A percentile compares a stretch with the other conserved stretches of the same genome.
These are phyloP conservation scores for Barnettozyma wickerhamii DNA, from an alignment of 805 yeast genomes.

Conservation along the genomic window DNA sequence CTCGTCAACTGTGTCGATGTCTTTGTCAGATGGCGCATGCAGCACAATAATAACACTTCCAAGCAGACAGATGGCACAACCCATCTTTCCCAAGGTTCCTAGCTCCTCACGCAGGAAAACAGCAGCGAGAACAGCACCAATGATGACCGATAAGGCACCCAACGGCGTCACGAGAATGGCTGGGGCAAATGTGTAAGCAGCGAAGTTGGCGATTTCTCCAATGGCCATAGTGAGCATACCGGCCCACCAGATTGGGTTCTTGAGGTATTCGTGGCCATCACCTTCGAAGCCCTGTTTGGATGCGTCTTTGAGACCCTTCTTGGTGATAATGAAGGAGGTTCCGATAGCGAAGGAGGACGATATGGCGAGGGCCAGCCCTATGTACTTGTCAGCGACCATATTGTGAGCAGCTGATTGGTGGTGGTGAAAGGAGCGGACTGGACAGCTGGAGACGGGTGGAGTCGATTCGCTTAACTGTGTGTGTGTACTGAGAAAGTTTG, in stretches of 20 bases:
- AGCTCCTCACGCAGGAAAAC: slow-evolving; percentile 79
- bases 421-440: neutral
- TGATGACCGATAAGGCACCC: slow-evolving; percentile 86
- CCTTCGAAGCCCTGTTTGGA: slow-evolving; percentile 60
- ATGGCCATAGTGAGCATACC: slow-evolving; percentile 88
- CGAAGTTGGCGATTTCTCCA: slow-evolving; percentile 89
- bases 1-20: slow-evolving; percentile 83
- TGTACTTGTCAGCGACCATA: slow-evolving; percentile 71
- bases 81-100: slow-evolving; percentile 85
- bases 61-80: slow-evolving; percentile 84
- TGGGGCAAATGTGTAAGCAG: slow-evolving; percentile 94
- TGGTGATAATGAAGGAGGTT: slow-evolving; percentile 83
- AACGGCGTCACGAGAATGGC: slow-evolving; percentile 88
- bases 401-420: too few relatives aligned
- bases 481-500: neutral
- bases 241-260: slow-evolving; percentile 91
- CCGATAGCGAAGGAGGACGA: slow-evolving; percentile 88
- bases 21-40: slow-evolving; percentile 95
- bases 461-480: neutral
- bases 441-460: neutral
- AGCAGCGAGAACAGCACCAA: slow-evolving; percentile 89
- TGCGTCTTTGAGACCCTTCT: slow-evolving; percentile 76
- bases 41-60: slow-evolving; percentile 85
- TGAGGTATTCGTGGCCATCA: slow-evolving; percentile 73
- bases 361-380: slow-evolving; percentile 85